Evolutionary conservation across 371 early-diverging fungal species (phyloP), one percentile per base, ranked within the genome.

Genomic region (Mortierella sp.): DNA sequence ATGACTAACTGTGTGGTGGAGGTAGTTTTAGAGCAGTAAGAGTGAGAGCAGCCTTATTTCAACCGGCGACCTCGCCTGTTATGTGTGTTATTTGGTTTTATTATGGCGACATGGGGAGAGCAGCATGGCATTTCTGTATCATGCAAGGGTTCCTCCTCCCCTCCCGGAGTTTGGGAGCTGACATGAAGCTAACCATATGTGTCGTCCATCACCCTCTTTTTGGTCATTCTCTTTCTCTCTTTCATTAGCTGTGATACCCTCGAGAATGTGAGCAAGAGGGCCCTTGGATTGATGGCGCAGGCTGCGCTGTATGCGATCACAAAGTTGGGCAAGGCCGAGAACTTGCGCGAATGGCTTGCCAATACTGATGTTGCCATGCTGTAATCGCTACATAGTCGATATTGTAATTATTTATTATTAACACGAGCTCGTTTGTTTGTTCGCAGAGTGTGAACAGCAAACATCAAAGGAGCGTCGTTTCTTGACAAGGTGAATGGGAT

Each of bases 241-340:
- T 31, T 9, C 7, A 34, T 16, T 61, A 80, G 83, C 66, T 85
- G 85, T 64, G 85, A 85, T 50, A 82, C 79, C 5, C 45, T 79
- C 8, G 85, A 85, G 61, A 85, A 85, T 45, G 77, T 85, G 26
- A 82, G 69, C 58, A 74, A 79, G 64, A 68, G 68, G 24, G 85
- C 85, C 19, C 68, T 85, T 48, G 55, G 63, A 5, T 19, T 79
- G 65, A 84, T 79, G 79, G 76, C 84, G 1, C 84, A 79, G 37
- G 80, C 84, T 10, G 84, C 84, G 22, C 73, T 84, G 8, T 66
- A 79, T 66, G 84, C 84, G 24, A 73, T 79, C 45, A 73, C 74
- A 34, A 79, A 71, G 64, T 10, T 84, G n/a, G 68, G 50, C 43
- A 73, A 53, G 55, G 72, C 79, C 26, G 55, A 72, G 26, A 74